phyloP scores from a whole-genome alignment of 805 yeast genomes.

The Schwanniomyces yamadae region DNA sequence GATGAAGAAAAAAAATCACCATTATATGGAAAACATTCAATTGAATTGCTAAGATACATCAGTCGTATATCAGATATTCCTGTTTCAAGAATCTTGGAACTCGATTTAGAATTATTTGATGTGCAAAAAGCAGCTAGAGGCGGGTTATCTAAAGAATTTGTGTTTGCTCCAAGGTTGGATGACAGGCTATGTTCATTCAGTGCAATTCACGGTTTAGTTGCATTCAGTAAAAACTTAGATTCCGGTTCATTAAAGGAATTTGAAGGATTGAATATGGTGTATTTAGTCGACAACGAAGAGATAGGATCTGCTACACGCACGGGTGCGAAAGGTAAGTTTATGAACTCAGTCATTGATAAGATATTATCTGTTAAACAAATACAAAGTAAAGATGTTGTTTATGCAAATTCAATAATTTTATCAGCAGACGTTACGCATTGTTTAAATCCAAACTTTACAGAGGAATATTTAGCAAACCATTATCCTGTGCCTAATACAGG shows the following conservation, averaged over 20 bases:
- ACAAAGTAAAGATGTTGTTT: conserved; percentile 11
- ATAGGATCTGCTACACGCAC: conserved; percentile 40
- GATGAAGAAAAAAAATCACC: conserved; percentile 65
- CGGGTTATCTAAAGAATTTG: conserved; percentile 73
- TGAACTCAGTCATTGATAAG: conserved; percentile 15
- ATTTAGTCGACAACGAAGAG: conserved; percentile 42
- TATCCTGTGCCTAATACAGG: conserved; percentile 41
- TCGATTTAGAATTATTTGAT: conserved; percentile 79
- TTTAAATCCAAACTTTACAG: conserved; percentile 39
- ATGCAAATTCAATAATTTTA: conserved; percentile 33
- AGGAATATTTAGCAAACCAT: conserved; percentile 30
- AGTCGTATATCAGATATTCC: conserved; percentile 58
- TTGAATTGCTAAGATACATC: conserved; percentile 65
- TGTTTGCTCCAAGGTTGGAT: conserved; percentile 81
- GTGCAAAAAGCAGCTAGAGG: conserved; percentile 78
- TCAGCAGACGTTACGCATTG: conserved; percentile 47
- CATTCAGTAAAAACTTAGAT: conserved; percentile 15
- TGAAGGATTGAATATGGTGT: conserved; percentile 30
- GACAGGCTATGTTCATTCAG: conserved; percentile 81
- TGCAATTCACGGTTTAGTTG: conserved; percentile 59
- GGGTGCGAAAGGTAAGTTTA: conserved; percentile 38
- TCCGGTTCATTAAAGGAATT: conserved; percentile 14
- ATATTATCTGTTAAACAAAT: conserved; percentile 7
- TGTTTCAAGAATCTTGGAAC: conserved; percentile 61
- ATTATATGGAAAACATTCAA: conserved; percentile 64